Evolutionary conservation across 1,139 yeast species (phyloP).

Genomic region (Geotrichum phurueaensis): DNA sequence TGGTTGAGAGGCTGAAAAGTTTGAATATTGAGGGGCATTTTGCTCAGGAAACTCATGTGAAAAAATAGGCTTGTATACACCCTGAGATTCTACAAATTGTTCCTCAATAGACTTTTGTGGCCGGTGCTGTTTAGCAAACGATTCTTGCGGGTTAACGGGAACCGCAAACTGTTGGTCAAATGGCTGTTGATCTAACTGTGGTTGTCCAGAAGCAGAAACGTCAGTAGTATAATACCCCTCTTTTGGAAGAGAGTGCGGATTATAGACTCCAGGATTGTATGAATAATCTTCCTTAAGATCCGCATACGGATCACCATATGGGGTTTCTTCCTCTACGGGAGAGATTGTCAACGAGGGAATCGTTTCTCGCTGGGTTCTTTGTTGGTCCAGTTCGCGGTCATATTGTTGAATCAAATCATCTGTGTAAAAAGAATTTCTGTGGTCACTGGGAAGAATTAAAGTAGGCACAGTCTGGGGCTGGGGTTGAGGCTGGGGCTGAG

Average conservation of each 20-base stretch:
- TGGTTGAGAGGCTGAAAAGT: not conserved
- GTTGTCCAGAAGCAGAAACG: not conserved
- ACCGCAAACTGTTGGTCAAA: too few relatives aligned
- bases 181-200: not conserved
- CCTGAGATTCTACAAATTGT: not conserved
- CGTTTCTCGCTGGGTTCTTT: not conserved
- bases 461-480: not conserved
- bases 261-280: not conserved
- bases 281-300: not conserved
- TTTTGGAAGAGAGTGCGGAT: not conserved
- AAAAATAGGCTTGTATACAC: not conserved
- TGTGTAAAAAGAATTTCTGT: not conserved
- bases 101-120: not conserved
- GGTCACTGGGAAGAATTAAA: not conserved
- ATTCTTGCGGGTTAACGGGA: not conserved
- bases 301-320: not conserved
- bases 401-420: conserved; percentile 10
- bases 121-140: not conserved
- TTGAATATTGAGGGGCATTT: not conserved
- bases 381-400: conserved; percentile 5
- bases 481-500: not conserved
- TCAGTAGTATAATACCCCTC: not conserved
- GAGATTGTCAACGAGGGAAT: conserved; percentile 6
- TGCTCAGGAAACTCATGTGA: not conserved
- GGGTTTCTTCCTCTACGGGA: not conserved